Percentiles rank a stretch among this genome's conserved stretches.
Conservation (phyloP, 495 filamentous ascomycete species). For the Chaetomium cochliodes region DNA sequence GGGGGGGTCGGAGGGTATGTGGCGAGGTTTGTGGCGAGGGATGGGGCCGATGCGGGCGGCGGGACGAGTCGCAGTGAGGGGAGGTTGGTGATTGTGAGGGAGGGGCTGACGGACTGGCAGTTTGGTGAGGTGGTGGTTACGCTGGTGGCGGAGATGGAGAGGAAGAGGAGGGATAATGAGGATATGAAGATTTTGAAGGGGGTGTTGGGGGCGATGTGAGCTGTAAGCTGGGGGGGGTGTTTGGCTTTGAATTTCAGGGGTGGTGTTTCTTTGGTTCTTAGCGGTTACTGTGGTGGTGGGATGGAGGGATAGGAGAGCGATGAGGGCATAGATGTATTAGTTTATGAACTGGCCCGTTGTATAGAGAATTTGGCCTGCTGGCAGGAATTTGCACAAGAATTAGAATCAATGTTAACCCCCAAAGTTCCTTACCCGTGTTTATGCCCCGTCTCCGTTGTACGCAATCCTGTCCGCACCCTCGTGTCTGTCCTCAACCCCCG, state of each 20-base stretch:
- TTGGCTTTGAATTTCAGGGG: background rate
- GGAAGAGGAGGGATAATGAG: conserved; percentile 21
- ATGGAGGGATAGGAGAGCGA: too few species aligned
- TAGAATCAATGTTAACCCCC: too few species aligned
- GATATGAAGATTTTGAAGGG: background rate
- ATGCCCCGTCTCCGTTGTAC: conserved; percentile 19
- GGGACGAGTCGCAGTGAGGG: conserved; percentile 12
- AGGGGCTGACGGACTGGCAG: conserved; percentile 12
- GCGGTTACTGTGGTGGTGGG: too few species aligned
- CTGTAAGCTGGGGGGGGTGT: background rate
- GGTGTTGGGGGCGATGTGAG: background rate
- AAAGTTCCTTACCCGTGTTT: background rate
- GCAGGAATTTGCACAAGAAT: too few species aligned
- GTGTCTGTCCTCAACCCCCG: conserved; percentile 5
- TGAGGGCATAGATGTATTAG: too few species aligned
- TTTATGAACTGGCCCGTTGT: too few species aligned
- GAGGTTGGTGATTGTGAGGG: conserved; percentile 1
- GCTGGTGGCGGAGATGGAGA: conserved; percentile 24
- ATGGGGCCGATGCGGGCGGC: background rate
- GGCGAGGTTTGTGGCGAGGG: background rate
- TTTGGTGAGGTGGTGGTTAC: conserved; percentile 21
- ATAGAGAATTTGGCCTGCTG: too few species aligned
- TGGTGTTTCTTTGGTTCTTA: too few species aligned
- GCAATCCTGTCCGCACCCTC: conserved; percentile 18
- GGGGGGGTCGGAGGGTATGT: background rate